These are phyloP conservation scores for Dioscorea cayenensis DNA, from an alignment of 116 monocot genomes.

Conservation along the genomic window DNA sequence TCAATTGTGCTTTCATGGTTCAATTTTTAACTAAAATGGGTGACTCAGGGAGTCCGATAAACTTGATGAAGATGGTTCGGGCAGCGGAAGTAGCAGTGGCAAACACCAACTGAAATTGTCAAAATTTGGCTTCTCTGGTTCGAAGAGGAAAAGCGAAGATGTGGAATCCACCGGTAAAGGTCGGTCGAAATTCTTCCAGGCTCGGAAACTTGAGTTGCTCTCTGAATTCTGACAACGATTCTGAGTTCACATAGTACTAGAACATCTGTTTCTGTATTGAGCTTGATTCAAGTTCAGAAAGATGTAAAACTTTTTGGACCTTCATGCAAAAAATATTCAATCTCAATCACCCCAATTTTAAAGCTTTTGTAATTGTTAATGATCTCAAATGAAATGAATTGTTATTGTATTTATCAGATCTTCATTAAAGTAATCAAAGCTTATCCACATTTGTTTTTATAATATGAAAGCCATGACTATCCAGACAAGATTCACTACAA, in stretches of 20 bases:
- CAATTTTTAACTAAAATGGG: neutral
- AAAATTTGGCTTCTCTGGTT: slow-evolving; percentile 69
- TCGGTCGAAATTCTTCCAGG: slow-evolving; percentile 87
- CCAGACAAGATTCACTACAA: too few relatives aligned
- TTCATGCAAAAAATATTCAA: too few relatives aligned
- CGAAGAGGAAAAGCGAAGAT: slow-evolving; percentile 72
- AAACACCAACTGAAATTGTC: slow-evolving; percentile 74
- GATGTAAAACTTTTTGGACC: neutral
- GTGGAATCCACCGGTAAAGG: slow-evolving; percentile 87
- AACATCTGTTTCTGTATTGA: too few relatives aligned
- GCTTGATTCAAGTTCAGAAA: neutral
- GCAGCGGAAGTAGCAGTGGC: slow-evolving; percentile 29
- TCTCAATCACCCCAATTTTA: too few relatives aligned
- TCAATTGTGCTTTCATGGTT: too few relatives aligned
- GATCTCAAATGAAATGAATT: neutral
- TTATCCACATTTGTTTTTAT: too few relatives aligned
- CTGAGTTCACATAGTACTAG: too few relatives aligned
- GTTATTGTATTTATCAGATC: neutral
- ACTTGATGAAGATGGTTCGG: slow-evolving; percentile 50
- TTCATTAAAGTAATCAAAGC: too few relatives aligned
- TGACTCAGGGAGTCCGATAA: slow-evolving; percentile 72
- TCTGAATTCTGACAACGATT: slow-evolving; percentile 28
- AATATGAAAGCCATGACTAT: too few relatives aligned
- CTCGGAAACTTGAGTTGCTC: slow-evolving; percentile 74
- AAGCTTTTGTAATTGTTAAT: too few relatives aligned